These are phyloP conservation scores for Candida saitoana DNA, from an alignment of 805 yeast genomes.

Conservation along the genomic window DNA sequence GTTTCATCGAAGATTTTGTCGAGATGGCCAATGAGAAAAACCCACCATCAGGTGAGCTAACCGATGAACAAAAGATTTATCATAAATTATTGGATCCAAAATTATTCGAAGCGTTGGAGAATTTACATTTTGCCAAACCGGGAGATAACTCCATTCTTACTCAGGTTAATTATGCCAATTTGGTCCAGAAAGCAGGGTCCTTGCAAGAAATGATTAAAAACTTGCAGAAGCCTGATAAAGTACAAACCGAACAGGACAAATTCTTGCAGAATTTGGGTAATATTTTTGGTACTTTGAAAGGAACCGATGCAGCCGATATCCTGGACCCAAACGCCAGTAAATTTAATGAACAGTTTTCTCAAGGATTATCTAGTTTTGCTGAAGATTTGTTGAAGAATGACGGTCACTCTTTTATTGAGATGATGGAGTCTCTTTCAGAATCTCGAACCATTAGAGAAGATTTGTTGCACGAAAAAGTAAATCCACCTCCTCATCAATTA, in stretches of 20 bases:
- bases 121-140: slow-evolving; percentile 21
- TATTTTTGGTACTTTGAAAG: slow-evolving; percentile 11
- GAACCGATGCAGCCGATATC: slow-evolving; percentile 6
- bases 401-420: slow-evolving; percentile 72
- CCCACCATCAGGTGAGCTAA: slow-evolving; percentile 1
- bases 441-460: slow-evolving; percentile 35
- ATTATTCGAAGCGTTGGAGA: slow-evolving; percentile 23
- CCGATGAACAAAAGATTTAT: slow-evolving; percentile 15
- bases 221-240: slow-evolving; percentile 22
- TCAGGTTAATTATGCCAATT: slow-evolving; percentile 11
- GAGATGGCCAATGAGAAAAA: not conserved
- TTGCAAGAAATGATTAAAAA: slow-evolving; percentile 23
- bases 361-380: slow-evolving; percentile 46
- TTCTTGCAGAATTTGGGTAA: slow-evolving; percentile 21
- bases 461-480: slow-evolving; percentile 13
- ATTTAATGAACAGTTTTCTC: slow-evolving; percentile 18
- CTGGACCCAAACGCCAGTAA: slow-evolving; percentile 7
- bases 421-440: slow-evolving; percentile 72
- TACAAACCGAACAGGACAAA: slow-evolving; percentile 21
- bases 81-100: slow-evolving; percentile 25
- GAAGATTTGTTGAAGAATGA: slow-evolving; percentile 75
- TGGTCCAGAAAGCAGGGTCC: slow-evolving; percentile 23
- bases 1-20: not conserved
- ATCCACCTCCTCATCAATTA: slow-evolving; percentile 1
- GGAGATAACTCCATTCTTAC: slow-evolving; percentile 13